phyloP scores from a whole-genome alignment of 768 basidiomycete species.

The Cubamyces lactineus region DNA sequence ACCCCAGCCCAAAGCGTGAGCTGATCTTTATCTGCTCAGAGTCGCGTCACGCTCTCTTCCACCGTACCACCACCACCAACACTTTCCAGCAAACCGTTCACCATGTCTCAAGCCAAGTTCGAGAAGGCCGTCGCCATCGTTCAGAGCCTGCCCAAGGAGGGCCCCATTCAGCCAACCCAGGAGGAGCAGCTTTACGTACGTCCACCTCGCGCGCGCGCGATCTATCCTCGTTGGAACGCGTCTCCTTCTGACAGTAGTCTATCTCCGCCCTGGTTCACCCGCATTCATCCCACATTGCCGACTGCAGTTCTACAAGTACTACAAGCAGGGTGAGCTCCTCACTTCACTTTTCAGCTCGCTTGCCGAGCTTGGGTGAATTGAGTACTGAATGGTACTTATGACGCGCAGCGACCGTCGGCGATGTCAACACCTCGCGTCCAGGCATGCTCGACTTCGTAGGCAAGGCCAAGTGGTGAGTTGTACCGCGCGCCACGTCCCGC shows the following conservation, averaged over 20 bases:
- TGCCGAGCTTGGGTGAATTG: constrained; percentile 1
- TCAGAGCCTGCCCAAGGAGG: constrained; percentile 27
- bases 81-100: constrained; percentile 8
- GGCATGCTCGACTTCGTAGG: constrained; percentile 85
- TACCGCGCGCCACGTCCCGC: neutral
- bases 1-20: neutral
- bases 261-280: neutral
- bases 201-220: constrained; percentile 21
- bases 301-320: constrained; percentile 87
- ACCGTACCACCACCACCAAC: neutral
- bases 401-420: constrained; percentile 68
- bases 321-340: constrained; percentile 92
- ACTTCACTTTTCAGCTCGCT: neutral
- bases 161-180: constrained; percentile 52
- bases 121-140: constrained; percentile 75
- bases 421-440: constrained; percentile 65
- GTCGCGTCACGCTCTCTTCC: neutral
- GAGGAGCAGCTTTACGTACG: constrained; percentile 83
- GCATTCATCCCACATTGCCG: constrained; percentile 3
- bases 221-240: constrained; percentile 6
- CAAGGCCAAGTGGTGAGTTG: constrained; percentile 84
- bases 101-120: constrained; percentile 76
- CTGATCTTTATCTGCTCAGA: constrained; percentile 17
- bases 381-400: neutral
- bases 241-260: constrained; percentile 1